Conservation (phyloP, 2,329 filamentous ascomycete species). For the Fusarium algeriense region DNA sequence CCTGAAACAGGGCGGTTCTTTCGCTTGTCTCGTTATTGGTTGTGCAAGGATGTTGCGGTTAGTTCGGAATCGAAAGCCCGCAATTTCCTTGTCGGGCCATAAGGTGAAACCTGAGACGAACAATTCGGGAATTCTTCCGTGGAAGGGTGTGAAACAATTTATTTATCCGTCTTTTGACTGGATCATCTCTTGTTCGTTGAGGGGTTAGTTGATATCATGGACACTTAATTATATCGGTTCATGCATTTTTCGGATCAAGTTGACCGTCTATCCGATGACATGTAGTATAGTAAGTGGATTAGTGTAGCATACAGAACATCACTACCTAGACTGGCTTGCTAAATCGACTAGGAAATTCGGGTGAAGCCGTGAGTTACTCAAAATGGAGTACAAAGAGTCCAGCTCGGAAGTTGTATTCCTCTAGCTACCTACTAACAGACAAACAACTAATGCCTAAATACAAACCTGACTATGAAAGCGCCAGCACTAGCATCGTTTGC, state of each 20-base stretch:
- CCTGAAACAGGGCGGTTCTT: conserved; percentile 29
- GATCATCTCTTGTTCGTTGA: not conserved
- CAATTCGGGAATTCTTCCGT: conserved; percentile 25
- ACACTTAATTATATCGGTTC: not conserved
- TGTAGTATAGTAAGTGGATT: not conserved
- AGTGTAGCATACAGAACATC: not conserved
- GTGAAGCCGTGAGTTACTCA: not conserved
- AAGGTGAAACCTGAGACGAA: conserved; percentile 26
- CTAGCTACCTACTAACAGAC: not conserved
- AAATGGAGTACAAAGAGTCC: not conserved
- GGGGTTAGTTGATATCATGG: not conserved
- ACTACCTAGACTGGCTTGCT: accelerated
- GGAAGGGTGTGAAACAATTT: conserved; percentile 33
- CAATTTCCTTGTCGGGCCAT: conserved; percentile 26
- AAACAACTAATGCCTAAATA: not conserved
- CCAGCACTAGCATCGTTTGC: not conserved
- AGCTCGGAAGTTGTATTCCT: not conserved
- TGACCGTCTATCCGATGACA: not conserved
- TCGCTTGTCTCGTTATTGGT: conserved; percentile 1
- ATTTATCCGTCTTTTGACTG: conserved; percentile 31
- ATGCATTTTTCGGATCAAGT: not conserved
- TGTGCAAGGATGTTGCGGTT: conserved; percentile 11
- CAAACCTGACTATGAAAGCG: accelerated
- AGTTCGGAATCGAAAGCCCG: conserved; percentile 27
- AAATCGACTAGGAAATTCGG: not conserved